phyloP scores from a whole-genome alignment of 116 monocot species.

The Thalassia testudinum region DNA sequence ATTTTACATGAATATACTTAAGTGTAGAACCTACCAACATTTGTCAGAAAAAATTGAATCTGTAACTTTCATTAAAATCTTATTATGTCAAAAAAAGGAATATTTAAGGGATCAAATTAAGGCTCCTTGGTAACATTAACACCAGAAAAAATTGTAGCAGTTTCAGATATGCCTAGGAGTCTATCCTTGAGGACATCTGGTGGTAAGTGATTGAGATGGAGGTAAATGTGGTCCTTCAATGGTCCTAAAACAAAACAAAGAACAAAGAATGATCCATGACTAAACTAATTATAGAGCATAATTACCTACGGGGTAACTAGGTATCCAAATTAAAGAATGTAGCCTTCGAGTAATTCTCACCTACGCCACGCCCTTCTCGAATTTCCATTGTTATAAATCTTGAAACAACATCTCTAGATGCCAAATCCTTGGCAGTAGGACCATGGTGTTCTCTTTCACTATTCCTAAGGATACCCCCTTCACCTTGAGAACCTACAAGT shows the following conservation, averaged over 20 bases:
- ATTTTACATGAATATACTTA: too few relatives aligned
- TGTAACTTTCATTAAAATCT: too few relatives aligned
- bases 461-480: slow-evolving; percentile 97
- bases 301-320: neutral
- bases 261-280: too few relatives aligned
- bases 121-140: slow-evolving; percentile 88
- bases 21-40: too few relatives aligned
- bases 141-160: slow-evolving; percentile 77
- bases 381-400: slow-evolving; percentile 99
- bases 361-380: slow-evolving; percentile 95
- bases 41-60: too few relatives aligned
- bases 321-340: neutral
- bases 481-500: slow-evolving; percentile 77
- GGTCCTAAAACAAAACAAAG: slow-evolving; percentile 16
- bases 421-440: slow-evolving; percentile 95
- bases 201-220: slow-evolving; percentile 68
- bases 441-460: slow-evolving; percentile 98
- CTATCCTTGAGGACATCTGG: slow-evolving; percentile 69
- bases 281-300: too few relatives aligned
- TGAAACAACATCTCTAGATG: slow-evolving; percentile 95
- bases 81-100: too few relatives aligned
- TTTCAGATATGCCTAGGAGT: slow-evolving; percentile 82
- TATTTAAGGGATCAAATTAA: too few relatives aligned
- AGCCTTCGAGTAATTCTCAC: slow-evolving; percentile 20
- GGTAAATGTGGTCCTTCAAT: slow-evolving; percentile 68